phyloP scores from a whole-genome alignment of 345 rosid species.

The Brassica napus region Da-Ae NC_063451.1:24633501-24634000 shows the following conservation, averaged over 20 bases:
- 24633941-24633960: conserved; percentile 10
- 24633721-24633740: conserved; percentile 7
- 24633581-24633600: not conserved
- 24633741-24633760: not conserved
- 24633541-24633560: conserved; percentile 19
- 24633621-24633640: not conserved
- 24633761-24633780: conserved; percentile 19
- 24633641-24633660: not conserved
- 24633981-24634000: not conserved
- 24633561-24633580: conserved; percentile 6
- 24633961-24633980: conserved; percentile 10
- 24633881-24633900: not conserved
- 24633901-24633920: conserved; percentile 20
- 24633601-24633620: not conserved
- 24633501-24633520: conserved; percentile 13
- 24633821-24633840: not conserved
- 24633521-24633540: conserved; percentile 11
- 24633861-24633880: not conserved
- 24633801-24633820: not conserved
- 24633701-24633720: conserved; percentile 2
- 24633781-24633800: conserved; percentile 6
- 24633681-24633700: conserved; percentile 12
- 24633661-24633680: conserved; percentile 5
- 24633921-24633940: conserved; percentile 15
- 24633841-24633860: not conserved